Base-by-base conservation (phyloP, 1,284 basidiomycete genomes). In the Pseudozyma pruni region DNA sequence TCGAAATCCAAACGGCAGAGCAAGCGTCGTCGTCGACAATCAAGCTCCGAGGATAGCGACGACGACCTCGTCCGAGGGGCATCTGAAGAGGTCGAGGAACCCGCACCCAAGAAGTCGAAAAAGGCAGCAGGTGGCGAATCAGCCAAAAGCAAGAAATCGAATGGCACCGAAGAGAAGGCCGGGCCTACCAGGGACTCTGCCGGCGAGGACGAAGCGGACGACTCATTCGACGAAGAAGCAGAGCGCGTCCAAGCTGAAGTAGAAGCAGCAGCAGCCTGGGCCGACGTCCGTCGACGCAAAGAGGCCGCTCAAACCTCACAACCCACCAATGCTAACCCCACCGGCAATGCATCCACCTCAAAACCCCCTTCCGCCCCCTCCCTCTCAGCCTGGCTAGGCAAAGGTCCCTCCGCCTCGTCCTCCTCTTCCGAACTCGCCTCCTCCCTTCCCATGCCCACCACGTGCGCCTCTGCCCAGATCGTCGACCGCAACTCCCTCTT, bases 401-500 rank as follows among this genome's bases (percentile, higher is more conserved):
- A 59, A 37, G 63, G 59, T 3, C 62, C 69, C 16, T 66, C 68
- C 2, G 67, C 67, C 29, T 48, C 68, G 7, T 71, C 68, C 8
- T 67, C 62, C 22, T 27, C 43, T 16, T 38, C 59, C 22, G 66
- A 68, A 9, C 69, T 76, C 20, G 47, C 72, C 9, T 33, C 54
- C 1, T 44, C 59, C 7, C 45, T 77, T 0, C 75, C 75, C 10
- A 68, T 72, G 63, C 79, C 79, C 5, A 67, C 66, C 1, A 75
- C 75, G 1, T 72, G 70, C 37, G 4, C 43, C 2, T 51, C 61
- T 4, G 77, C 80, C 0, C 74, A 69, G 38, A 69, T 81, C 35
- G 61, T 69, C 41, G 80, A 82, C 51, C 76, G 80, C 40, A 61
- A 61, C 59, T 78, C 75, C 7, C 74, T 80, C 31, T 82, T 82